A percentile compares a stretch with the other conserved stretches of the same genome.
These are phyloP conservation scores for Leucogyrophana mollusca DNA, from an alignment of 768 basidiomycete species.

Conservation along the genomic window DNA sequence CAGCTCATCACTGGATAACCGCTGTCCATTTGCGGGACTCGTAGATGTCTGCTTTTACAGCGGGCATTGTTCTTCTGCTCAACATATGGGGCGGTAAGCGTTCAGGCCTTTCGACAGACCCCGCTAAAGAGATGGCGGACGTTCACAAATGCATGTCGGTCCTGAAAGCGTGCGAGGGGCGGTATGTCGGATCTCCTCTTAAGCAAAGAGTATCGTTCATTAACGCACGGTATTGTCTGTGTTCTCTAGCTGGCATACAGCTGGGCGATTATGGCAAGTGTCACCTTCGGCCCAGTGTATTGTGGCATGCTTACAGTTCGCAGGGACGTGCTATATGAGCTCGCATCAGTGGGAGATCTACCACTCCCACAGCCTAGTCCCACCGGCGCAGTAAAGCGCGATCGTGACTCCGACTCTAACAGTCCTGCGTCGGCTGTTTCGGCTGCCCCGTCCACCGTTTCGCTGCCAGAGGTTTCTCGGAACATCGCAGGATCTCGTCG, in stretches of 20 bases:
- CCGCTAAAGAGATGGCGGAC: slow-evolving; percentile 46
- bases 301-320: not conserved
- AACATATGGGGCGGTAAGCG: slow-evolving; percentile 55
- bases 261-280: slow-evolving; percentile 49
- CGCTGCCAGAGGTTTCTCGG: slow-evolving; percentile 19
- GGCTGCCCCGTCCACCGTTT: not conserved
- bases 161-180: slow-evolving; percentile 33
- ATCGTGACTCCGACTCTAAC: slow-evolving; percentile 59
- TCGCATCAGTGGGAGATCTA: slow-evolving; percentile 69
- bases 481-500: slow-evolving; percentile 35
- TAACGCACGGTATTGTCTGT: not conserved
- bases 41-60: slow-evolving; percentile 43
- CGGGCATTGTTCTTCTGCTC: slow-evolving; percentile 52
- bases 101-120: slow-evolving; percentile 38
- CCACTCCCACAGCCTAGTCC: slow-evolving; percentile 62
- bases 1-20: not conserved
- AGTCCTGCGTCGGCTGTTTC: slow-evolving; percentile 30
- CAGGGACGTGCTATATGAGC: slow-evolving; percentile 74
- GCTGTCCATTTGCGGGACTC: not conserved
- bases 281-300: not conserved
- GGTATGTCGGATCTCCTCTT: slow-evolving; percentile 22
- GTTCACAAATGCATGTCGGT: slow-evolving; percentile 49
- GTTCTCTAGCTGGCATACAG: slow-evolving; percentile 41
- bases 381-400: slow-evolving; percentile 55
- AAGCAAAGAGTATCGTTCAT: not conserved